These are phyloP conservation scores for Pelargonium citronellum DNA, from an alignment of 441 rosid genomes.

Conservation along the genomic window DNA sequence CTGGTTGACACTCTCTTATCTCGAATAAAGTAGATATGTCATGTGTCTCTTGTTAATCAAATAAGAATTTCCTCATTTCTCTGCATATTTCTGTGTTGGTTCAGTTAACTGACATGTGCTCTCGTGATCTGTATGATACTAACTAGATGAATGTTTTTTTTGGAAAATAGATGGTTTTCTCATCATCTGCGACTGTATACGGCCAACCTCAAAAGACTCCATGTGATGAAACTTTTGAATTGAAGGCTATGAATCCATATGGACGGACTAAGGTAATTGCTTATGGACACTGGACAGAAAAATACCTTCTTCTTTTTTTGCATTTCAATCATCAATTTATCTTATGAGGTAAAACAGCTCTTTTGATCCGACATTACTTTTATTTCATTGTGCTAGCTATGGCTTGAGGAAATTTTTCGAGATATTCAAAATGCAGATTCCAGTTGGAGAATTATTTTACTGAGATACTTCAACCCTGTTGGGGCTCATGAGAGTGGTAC, in stretches of 20 bases:
- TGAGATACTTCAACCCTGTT: constrained; percentile 69
- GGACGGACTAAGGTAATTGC: constrained; percentile 59
- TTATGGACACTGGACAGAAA: too few relatives aligned
- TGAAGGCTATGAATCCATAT: constrained; percentile 64
- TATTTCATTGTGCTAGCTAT: constrained; percentile 34
- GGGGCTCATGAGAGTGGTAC: constrained; percentile 73
- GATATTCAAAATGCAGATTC: constrained; percentile 59
- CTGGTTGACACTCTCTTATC: too few relatives aligned
- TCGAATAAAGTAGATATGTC: too few relatives aligned
- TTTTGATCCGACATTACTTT: not conserved
- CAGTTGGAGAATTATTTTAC: constrained; percentile 55
- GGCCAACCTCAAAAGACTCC: constrained; percentile 69
- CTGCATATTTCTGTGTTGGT: too few relatives aligned
- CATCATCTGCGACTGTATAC: constrained; percentile 73
- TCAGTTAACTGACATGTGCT: too few relatives aligned
- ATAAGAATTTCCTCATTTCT: too few relatives aligned
- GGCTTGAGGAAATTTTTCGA: constrained; percentile 63
- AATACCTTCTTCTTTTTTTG: too few relatives aligned
- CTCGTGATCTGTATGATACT: not conserved
- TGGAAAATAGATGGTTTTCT: constrained; percentile 50
- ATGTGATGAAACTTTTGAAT: constrained; percentile 52
- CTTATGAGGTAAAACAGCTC: not conserved
- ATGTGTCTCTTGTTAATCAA: too few relatives aligned
- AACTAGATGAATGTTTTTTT: not conserved
- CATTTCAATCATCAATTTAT: too few relatives aligned